Base-by-base conservation (phyloP, 2,329 filamentous ascomycete genomes). In the Aspergillus ustus region DNA sequence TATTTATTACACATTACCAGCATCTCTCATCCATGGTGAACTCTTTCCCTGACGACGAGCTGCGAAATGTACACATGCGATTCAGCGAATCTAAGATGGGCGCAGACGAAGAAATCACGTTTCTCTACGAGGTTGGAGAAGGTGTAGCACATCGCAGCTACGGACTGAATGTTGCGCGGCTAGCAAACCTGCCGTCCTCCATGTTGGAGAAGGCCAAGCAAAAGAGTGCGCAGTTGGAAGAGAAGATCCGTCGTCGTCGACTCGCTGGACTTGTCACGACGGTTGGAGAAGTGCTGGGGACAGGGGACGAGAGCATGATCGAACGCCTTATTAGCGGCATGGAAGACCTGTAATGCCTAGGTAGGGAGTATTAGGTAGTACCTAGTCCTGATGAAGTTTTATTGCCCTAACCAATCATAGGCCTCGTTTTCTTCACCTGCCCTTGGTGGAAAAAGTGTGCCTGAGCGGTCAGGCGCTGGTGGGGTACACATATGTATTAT, bases 1-100 rank as follows among this genome's bases (percentile, higher is more conserved):
- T 99, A 46, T 99, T 99, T 81, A 97, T 99, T 75, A 99, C 95
- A 3, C 95, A 99, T 79, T 99, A 99, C 76, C 95, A 99, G 79
- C 89, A 89, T 66, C 85, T 99, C 0, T 83, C 85, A n/a, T 87
- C 88, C 9, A 84, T 96, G 65, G 89, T 89, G 9, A 85, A 88
- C 28, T 87, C 87, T 1, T 90, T 96, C 61, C 81, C 82, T 15
- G 76, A 82, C 7, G 83, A 84, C 1, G 89, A 87, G 70, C 74
- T 97, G 68, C 87, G 84, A 69, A 98, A 98, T 75, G 91, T 97
- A 51, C 95, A 99, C 75, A 98, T 99, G 94, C 87, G 87, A 55
- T 99, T 99, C 77, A 87, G 85, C 3, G 85, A 87, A 71, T 77
- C 75, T 0, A 75, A 72, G 1, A 76, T 81, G 1, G 81, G 78